phyloP scores from a whole-genome alignment of 495 filamentous ascomycete genomes.

The Penicillium subrubescens region DNA sequence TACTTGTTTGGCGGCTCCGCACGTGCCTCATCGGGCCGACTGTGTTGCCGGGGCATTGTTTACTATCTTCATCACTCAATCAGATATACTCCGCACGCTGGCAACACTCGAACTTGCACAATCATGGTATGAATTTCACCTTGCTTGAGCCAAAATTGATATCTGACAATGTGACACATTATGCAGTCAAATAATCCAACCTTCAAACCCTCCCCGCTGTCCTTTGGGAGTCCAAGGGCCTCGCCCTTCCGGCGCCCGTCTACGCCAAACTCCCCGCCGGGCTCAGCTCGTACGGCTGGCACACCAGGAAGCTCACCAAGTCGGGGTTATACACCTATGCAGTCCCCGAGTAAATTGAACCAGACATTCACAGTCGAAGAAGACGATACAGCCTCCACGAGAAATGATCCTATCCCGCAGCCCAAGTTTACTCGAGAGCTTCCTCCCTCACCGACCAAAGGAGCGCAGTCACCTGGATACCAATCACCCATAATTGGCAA shows the following conservation, averaged over 20 bases:
- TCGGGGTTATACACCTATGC: conserved; percentile 45
- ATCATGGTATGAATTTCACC: not conserved
- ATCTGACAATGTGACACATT: not conserved
- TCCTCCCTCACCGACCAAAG: conserved; percentile 48
- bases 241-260: conserved; percentile 75
- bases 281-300: conserved; percentile 33
- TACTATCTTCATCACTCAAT: conserved; percentile 14
- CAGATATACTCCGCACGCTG: conserved; percentile 1
- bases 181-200: conserved; percentile 45
- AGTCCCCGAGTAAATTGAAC: conserved; percentile 51
- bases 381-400: conserved; percentile 29
- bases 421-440: conserved; percentile 45
- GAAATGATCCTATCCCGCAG: conserved; percentile 38
- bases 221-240: conserved; percentile 66
- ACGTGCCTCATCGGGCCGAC: conserved; percentile 39
- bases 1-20: conserved; percentile 10
- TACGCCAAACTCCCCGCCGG: conserved; percentile 48
- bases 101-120: not conserved
- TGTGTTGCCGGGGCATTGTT: conserved; percentile 31
- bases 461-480: conserved; percentile 32
- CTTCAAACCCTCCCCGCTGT: conserved; percentile 74
- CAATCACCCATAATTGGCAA: conserved; percentile 31
- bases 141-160: not conserved
- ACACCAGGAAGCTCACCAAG: conserved; percentile 50
- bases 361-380: conserved; percentile 52